Evolutionary conservation across 1,284 basidiomycete genomes (phyloP).

Genomic region (Xerocomus minutiporus): DNA sequence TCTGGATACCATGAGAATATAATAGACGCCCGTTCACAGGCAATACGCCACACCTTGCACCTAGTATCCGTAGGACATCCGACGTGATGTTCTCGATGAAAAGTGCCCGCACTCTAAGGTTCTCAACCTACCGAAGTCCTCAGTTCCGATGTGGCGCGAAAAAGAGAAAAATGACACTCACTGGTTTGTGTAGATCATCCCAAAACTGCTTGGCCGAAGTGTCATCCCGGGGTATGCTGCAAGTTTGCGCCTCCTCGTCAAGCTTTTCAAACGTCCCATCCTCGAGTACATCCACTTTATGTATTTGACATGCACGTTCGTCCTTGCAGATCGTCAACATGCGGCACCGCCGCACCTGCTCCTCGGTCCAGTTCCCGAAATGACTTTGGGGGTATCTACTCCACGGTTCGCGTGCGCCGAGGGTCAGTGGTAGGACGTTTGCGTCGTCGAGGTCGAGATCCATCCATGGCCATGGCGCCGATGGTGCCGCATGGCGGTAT

Average conservation of each 20-base stretch:
- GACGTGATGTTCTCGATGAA: constrained; percentile 47
- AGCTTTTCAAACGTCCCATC: constrained; percentile 29
- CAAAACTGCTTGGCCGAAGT: constrained; percentile 10
- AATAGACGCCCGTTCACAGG: neutral
- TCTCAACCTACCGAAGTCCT: constrained; percentile 26
- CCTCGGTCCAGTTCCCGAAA: constrained; percentile 50
- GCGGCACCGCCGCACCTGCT: constrained; percentile 40
- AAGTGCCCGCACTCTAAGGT: constrained; percentile 40
- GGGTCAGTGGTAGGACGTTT: constrained; percentile 11
- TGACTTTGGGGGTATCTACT: constrained; percentile 42
- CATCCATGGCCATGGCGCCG: constrained; percentile 38
- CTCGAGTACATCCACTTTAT: constrained; percentile 40
- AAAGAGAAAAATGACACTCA: constrained; percentile 6
- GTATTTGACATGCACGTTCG: constrained; percentile 33
- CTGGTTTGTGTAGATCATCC: constrained; percentile 17
- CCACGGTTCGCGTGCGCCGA: constrained; percentile 17
- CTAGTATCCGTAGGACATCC: constrained; percentile 46
- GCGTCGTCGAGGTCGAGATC: constrained; percentile 25
- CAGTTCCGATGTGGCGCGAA: neutral
- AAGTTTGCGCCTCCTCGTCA: constrained; percentile 1
- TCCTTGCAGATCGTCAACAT: constrained; percentile 28
- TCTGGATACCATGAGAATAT: constrained; percentile 11
- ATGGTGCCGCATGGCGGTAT: constrained; percentile 35
- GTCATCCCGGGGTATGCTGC: constrained; percentile 7
- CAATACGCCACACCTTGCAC: constrained; percentile 37